Conservation (phyloP, 257 asterid genomes). For the Ocimum tenuiflorum region DNA sequence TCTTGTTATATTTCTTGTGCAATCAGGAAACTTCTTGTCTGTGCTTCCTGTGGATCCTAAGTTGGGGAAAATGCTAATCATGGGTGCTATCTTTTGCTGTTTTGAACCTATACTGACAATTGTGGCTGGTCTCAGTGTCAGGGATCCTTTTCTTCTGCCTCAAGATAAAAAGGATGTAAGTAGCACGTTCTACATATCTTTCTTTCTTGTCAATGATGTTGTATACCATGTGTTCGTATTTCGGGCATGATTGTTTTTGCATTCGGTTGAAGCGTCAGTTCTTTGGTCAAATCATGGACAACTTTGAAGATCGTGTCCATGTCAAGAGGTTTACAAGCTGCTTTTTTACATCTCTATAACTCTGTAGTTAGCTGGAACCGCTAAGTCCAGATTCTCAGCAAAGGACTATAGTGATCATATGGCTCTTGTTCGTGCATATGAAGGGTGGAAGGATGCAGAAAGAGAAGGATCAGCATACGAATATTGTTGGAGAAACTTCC, state of each 20-base stretch:
- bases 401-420: constrained; percentile 98
- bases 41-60: constrained; percentile 98
- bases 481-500: constrained; percentile 95
- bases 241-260: too few species aligned
- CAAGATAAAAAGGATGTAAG: constrained; percentile 95
- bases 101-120: constrained; percentile 90
- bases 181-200: constrained; percentile 13
- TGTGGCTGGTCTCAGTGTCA: constrained; percentile 90
- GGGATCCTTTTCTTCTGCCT: constrained; percentile 98
- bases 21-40: constrained; percentile 74
- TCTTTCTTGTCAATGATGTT: constrained; percentile 10
- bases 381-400: constrained; percentile 94
- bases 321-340: constrained; percentile 8
- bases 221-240: neutral
- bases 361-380: constrained; percentile 82
- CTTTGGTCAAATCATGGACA: too few species aligned
- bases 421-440: constrained; percentile 99
- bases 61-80: constrained; percentile 92
- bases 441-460: constrained; percentile 99
- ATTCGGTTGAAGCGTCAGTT: too few species aligned
- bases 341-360: constrained; percentile 13
- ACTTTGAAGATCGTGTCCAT: neutral
- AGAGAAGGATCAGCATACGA: constrained; percentile 97
- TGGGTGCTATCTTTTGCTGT: constrained; percentile 89
- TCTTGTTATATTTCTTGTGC: constrained; percentile 15